Evolutionary conservation across 331 rosid genomes (phyloP).

Genomic region (Cydonia oblonga): DNA sequence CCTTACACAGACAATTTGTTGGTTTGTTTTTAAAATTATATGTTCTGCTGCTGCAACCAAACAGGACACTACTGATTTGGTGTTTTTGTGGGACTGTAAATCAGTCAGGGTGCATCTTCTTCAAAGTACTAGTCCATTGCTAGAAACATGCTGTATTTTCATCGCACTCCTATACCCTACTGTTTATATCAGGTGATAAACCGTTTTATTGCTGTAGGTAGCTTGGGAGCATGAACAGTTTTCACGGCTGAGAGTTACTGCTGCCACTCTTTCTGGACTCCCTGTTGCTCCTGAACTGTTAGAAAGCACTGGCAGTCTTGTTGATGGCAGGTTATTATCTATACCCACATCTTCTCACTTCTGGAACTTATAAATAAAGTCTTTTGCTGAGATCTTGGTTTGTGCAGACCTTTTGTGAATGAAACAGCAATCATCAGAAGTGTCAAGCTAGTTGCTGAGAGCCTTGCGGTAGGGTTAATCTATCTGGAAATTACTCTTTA

Average conservation of each 20-base stretch:
- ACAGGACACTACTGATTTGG: not conserved
- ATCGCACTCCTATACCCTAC: not conserved
- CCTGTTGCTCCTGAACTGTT: constrained; percentile 73
- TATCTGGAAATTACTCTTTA: not conserved
- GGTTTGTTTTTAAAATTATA: not conserved
- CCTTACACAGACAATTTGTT: not conserved
- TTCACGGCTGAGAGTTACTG: constrained; percentile 94
- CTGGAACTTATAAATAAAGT: not conserved
- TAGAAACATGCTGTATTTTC: not conserved
- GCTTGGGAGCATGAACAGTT: constrained; percentile 99
- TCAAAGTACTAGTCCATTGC: not conserved
- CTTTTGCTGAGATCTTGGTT: constrained; percentile 29
- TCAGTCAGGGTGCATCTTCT: not conserved
- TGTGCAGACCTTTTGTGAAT: constrained; percentile 57
- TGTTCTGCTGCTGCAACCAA: not conserved
- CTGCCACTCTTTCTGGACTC: constrained; percentile 83
- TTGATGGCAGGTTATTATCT: constrained; percentile 61
- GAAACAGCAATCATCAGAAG: constrained; percentile 63
- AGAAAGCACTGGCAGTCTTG: constrained; percentile 76
- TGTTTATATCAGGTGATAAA: constrained; percentile 25
- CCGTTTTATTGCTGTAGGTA: constrained; percentile 62
- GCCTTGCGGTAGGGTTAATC: constrained; percentile 70
- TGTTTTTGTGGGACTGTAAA: not conserved
- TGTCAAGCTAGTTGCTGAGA: constrained; percentile 89
- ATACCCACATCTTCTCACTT: not conserved